phyloP scores from a whole-genome alignment of 768 basidiomycete species.

The Tricholoma furcatifolium region DNA sequence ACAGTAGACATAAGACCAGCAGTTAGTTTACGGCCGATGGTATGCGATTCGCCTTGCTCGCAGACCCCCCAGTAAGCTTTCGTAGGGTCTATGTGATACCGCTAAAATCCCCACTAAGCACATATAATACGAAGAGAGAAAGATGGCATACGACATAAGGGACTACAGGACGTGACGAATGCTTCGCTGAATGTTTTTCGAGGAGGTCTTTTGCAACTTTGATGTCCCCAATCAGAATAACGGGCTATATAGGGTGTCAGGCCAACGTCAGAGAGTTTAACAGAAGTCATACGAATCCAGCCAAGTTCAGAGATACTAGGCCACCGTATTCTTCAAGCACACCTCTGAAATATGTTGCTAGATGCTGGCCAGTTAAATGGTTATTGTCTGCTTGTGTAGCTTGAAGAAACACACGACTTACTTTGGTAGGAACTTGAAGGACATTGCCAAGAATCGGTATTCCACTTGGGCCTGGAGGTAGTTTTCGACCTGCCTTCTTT shows the following conservation, averaged over 20 bases:
- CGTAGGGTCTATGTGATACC: background rate
- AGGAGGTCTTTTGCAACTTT: constrained; percentile 5
- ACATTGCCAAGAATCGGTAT: constrained; percentile 7
- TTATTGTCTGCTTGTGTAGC: background rate
- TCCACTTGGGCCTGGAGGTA: constrained; percentile 3
- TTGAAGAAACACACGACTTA: background rate
- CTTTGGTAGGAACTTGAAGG: constrained; percentile 6
- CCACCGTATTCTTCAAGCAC: constrained; percentile 4
- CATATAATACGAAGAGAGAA: background rate
- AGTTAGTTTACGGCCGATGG: constrained; percentile 1
- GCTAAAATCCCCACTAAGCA: background rate
- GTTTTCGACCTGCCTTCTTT: background rate
- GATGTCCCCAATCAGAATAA: constrained; percentile 5
- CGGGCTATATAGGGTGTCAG: background rate
- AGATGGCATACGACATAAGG: constrained; percentile 1
- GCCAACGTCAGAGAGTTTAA: background rate
- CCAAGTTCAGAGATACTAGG: constrained; percentile 6
- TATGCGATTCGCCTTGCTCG: constrained; percentile 4
- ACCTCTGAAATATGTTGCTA: constrained; percentile 4
- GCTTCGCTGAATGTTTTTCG: constrained; percentile 4
- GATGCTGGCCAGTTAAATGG: background rate
- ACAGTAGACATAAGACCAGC: constrained; percentile 3
- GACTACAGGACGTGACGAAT: constrained; percentile 5
- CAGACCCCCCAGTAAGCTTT: constrained; percentile 1
- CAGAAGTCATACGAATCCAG: background rate